phyloP scores from a whole-genome alignment of 169 alveolate genomes.

The Cryptosporidium sp. region DNA sequence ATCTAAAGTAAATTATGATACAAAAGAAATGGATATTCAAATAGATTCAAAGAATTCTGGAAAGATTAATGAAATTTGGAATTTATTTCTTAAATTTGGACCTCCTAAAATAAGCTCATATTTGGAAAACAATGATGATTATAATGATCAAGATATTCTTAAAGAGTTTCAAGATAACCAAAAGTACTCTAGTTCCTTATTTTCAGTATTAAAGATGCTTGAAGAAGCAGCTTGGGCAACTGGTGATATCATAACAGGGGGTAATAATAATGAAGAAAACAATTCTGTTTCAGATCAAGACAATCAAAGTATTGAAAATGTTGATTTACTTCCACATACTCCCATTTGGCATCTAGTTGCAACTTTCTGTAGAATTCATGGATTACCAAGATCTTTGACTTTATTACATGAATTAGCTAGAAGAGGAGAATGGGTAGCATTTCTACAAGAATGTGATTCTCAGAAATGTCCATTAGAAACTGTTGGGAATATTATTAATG shows the following conservation, averaged over 20 bases:
- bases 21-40: constrained; percentile 24
- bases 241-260: constrained; percentile 28
- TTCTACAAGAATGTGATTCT: constrained; percentile 84
- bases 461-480: constrained; percentile 88
- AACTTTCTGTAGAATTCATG: constrained; percentile 83
- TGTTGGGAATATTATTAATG: constrained; percentile 83
- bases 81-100: constrained; percentile 53
- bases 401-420: constrained; percentile 88
- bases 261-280: constrained; percentile 42
- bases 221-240: constrained; percentile 86
- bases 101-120: constrained; percentile 34
- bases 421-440: constrained; percentile 87
- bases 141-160: background rate
- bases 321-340: constrained; percentile 49
- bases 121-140: constrained; percentile 13
- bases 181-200: constrained; percentile 34
- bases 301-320: background rate
- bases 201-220: constrained; percentile 74
- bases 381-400: constrained; percentile 84
- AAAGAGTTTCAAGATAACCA: constrained; percentile 39
- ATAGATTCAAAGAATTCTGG: constrained; percentile 12
- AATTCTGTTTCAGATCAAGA: background rate
- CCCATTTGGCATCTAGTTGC: constrained; percentile 85
- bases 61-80: constrained; percentile 57
- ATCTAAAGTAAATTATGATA: constrained; percentile 20